phyloP scores from a whole-genome alignment of 2,329 filamentous ascomycete genomes.

The Scytalidium sp. region DNA sequence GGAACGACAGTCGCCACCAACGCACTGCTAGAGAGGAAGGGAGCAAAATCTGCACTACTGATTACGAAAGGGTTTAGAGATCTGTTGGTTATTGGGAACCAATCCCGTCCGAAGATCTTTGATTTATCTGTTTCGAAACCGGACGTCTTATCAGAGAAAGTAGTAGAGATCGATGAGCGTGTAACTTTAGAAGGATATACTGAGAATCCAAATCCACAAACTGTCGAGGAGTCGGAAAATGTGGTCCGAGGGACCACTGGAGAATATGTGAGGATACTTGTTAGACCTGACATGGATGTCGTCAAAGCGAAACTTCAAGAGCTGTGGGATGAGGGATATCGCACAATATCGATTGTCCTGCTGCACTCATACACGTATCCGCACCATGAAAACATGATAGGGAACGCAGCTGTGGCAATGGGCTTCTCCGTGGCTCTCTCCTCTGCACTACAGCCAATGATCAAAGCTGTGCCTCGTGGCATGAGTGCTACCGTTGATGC shows the following conservation, averaged over 20 bases:
- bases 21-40: constrained; percentile 67
- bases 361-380: constrained; percentile 68
- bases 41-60: constrained; percentile 67
- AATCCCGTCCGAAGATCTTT: constrained; percentile 68
- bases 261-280: constrained; percentile 59
- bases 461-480: constrained; percentile 64
- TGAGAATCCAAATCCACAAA: constrained; percentile 66
- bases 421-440: constrained; percentile 62
- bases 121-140: constrained; percentile 66
- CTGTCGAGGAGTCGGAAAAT: constrained; percentile 42
- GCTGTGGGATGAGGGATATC: constrained; percentile 55
- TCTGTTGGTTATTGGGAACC: constrained; percentile 68
- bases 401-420: constrained; percentile 56
- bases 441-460: constrained; percentile 68
- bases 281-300: constrained; percentile 45
- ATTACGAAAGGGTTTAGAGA: constrained; percentile 71
- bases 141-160: constrained; percentile 63
- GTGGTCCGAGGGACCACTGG: constrained; percentile 61
- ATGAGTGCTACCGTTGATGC: constrained; percentile 67
- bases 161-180: constrained; percentile 69
- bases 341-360: constrained; percentile 61
- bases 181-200: constrained; percentile 71
- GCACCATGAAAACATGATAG: constrained; percentile 58
- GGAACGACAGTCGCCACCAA: constrained; percentile 78
- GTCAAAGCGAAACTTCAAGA: constrained; percentile 41